Evolutionary conservation across 805 yeast genomes (phyloP), one percentile per base, ranked within the genome.

Genomic region (Yarrowia sp.): DNA sequence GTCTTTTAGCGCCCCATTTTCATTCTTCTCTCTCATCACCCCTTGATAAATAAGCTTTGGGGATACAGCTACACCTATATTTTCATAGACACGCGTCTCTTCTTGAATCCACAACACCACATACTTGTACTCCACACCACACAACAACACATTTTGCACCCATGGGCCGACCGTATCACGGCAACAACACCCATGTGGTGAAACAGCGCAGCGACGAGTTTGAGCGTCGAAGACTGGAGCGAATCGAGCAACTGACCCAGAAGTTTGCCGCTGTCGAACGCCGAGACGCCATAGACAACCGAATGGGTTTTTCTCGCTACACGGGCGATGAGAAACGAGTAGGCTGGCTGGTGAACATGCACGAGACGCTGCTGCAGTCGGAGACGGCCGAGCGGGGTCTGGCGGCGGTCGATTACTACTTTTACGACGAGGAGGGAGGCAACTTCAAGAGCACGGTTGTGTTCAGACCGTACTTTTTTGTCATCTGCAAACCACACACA

Each of bases 271-370:
- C 53, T 1, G 49, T 67, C 20, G 70, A 67, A 1, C 67, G 46
- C 12, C 68, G 70, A 9, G 96, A 92, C 73, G 81, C 83, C 36
- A 80, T 93, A 10, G 99, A 94, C 74, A 76, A 87, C 0, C 77
- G 85, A 68, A 92, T 96, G 95, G 99, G 98, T 13, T 95, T 95
- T 75, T 91, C 88, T 52, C 81, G 95, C 63, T 87, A 82, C 70
- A 9, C 88, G 63, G 78, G 87, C 70, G 91, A 97, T 38, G 85
- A 96, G 42, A 76, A 82, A 56, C 83, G 84, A 68, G 84, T 85
- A 17, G 99, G 99, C 52, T 95, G 99, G 99, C 80, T 95, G 67
- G 85, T 89, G 49, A 96, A 95, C 74, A 92, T 95, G 95, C 99
- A 94, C 79, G 50, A 76, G 76, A 74, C 79, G 9, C 70, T 71